Evolutionary conservation across 2,329 filamentous ascomycete genomes (phyloP).

Genomic region (Cladophialophora yegresii): DNA sequence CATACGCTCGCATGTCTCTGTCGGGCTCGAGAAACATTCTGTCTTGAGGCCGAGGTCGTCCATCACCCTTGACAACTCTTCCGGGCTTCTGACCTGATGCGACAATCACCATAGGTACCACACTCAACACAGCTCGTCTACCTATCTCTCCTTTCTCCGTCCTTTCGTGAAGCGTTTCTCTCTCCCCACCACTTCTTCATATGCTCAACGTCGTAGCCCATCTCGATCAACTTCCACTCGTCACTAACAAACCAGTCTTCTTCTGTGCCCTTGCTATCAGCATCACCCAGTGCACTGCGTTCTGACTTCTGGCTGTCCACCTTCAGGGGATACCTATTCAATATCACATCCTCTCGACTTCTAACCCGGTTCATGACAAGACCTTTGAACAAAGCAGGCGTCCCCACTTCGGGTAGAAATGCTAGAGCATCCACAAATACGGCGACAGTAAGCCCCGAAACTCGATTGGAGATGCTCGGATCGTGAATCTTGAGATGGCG

Average conservation of each 20-base stretch:
- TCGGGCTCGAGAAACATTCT: background rate
- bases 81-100: background rate
- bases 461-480: constrained; percentile 30
- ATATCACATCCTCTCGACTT: constrained; percentile 35
- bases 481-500: constrained; percentile 40
- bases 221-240: constrained; percentile 21
- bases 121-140: background rate
- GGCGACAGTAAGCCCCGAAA: constrained; percentile 37
- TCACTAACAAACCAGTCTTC: constrained; percentile 38
- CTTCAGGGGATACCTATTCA: constrained; percentile 38
- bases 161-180: constrained; percentile 5
- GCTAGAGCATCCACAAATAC: constrained; percentile 39
- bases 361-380: constrained; percentile 38
- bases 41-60: too few relatives aligned
- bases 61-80: too few relatives aligned
- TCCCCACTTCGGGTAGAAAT: constrained; percentile 38
- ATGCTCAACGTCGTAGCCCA: constrained; percentile 30
- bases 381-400: constrained; percentile 38
- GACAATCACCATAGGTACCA: background rate
- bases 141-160: background rate
- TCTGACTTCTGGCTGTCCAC: constrained; percentile 10
- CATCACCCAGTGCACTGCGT: background rate
- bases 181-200: constrained; percentile 36
- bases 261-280: background rate
- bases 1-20: background rate